These are phyloP conservation scores for Mortierella sp. DNA, from an alignment of 371 early-diverging fungal species.

Conservation along the genomic window DNA sequence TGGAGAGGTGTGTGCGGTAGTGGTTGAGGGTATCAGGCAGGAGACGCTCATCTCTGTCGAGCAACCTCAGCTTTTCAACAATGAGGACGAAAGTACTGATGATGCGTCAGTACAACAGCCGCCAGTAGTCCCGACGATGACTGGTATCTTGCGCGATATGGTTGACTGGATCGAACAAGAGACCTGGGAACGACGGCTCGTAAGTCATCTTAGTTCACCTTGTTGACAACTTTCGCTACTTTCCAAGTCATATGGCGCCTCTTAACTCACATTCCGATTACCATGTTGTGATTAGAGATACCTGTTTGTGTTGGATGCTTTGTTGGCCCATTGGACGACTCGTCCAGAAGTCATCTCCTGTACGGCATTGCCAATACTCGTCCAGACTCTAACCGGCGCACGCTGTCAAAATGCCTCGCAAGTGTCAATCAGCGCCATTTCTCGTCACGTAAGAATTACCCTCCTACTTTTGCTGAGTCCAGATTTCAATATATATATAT, in stretches of 20 bases:
- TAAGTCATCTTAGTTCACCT: conserved; percentile 9
- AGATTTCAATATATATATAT: not conserved
- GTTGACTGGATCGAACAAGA: conserved; percentile 52
- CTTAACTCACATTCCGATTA: not conserved
- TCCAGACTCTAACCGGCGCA: conserved; percentile 25
- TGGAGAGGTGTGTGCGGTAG: conserved; percentile 8
- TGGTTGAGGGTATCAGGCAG: conserved; percentile 1
- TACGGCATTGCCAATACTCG: conserved; percentile 24
- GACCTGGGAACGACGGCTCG: conserved; percentile 51
- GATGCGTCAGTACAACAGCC: not conserved
- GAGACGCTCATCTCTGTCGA: not conserved
- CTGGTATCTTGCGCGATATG: conserved; percentile 45
- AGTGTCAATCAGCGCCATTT: conserved; percentile 19
- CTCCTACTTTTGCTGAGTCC: not conserved
- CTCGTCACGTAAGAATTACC: conserved; percentile 31
- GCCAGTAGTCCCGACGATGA: conserved; percentile 11
- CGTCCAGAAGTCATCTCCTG: conserved; percentile 13
- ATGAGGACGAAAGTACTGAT: not conserved
- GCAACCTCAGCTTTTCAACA: not conserved
- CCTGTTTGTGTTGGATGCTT: conserved; percentile 30
- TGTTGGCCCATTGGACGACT: conserved; percentile 23
- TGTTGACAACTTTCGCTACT: too few species aligned
- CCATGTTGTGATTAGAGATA: conserved; percentile 21
- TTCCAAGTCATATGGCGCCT: too few species aligned
- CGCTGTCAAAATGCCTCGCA: conserved; percentile 37